phyloP scores from a whole-genome alignment of 192 early-diverging fungal genomes.

The Martensiomyces pterosporus region DNA sequence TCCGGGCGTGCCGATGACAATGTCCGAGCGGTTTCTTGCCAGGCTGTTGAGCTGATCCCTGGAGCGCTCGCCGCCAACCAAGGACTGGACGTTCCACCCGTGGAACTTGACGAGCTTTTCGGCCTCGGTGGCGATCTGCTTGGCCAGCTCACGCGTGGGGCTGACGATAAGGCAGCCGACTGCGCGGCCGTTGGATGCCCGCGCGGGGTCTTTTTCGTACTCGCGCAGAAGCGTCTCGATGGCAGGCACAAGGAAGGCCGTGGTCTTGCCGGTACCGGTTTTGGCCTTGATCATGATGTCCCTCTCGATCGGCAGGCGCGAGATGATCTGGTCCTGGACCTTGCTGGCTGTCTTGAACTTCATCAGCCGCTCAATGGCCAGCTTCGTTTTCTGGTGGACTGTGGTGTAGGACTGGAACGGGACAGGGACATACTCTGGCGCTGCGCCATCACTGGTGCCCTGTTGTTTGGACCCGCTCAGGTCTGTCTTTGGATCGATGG shows the following conservation, averaged over 20 bases:
- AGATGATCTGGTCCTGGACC: slow-evolving; percentile 82
- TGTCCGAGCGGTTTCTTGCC: slow-evolving; percentile 60
- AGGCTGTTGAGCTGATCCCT: slow-evolving; percentile 52
- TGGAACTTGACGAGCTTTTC: slow-evolving; percentile 57
- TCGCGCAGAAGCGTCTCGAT: slow-evolving; percentile 65
- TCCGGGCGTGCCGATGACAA: slow-evolving; percentile 94
- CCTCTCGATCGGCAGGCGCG: slow-evolving; percentile 57
- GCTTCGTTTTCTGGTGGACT: slow-evolving; percentile 43
- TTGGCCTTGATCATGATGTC: slow-evolving; percentile 95
- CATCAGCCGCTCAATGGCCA: slow-evolving; percentile 61
- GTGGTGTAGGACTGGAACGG: slow-evolving; percentile 53
- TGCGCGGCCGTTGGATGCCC: slow-evolving; percentile 39
- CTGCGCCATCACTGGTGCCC: slow-evolving; percentile 4
- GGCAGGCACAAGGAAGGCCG: slow-evolving; percentile 91
- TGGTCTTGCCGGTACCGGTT: slow-evolving; percentile 96
- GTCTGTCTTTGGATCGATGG: not conserved
- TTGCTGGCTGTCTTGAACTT: slow-evolving; percentile 73
- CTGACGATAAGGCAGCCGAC: slow-evolving; percentile 75
- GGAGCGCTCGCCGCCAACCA: slow-evolving; percentile 76
- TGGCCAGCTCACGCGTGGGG: slow-evolving; percentile 88
- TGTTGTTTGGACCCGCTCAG: slow-evolving; percentile 1
- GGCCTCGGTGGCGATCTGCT: slow-evolving; percentile 79
- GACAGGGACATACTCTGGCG: slow-evolving; percentile 52
- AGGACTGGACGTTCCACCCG: slow-evolving; percentile 60
- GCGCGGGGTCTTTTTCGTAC: slow-evolving; percentile 60